Evolutionary conservation across 169 alveolate genomes (phyloP), one percentile per base, ranked within the genome.

Genomic region (Eimeria mitis): DNA sequence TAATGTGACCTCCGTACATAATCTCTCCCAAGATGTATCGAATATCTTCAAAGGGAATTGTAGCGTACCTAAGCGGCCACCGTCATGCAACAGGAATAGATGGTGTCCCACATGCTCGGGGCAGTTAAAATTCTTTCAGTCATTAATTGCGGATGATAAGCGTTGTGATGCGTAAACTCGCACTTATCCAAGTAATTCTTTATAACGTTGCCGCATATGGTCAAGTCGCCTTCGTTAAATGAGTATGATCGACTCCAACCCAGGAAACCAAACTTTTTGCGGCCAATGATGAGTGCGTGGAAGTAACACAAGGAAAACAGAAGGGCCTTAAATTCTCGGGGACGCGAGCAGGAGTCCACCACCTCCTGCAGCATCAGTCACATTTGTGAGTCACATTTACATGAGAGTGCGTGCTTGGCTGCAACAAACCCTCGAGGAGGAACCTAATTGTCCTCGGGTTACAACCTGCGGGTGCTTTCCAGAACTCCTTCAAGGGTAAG

Each of bases 1-100:
- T 99, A 95, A 99, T 99, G 95, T 99, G 99, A 44, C 99, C 99
- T 34, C 99, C 99, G 97, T 99, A 99, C 99, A 99, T 99, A 95
- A 99, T 99, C 97, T 99, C 99, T 54, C 99, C 99, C 96, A 98
- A 98, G 76, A 99, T 97, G 96, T 99, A 99, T 76, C 99, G 97
- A 54, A 99, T 98, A 97, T 99, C 99, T 89, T 98, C 99, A 98
- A 98, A 99, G 28, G 99, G 99, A 47, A 99, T 99, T 91, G 97
- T 97, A 44, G 98, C 99, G 88, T 99, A 98, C 78, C 97, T 96
- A 79, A 68, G 75, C 83, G 34, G 81, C 81, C 81, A 59, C 92
- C 47, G 37, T 54, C 34, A 49, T n/a, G 47, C 68, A 44, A 14
- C 42, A 25, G n/a, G 47, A 28, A 31, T 78, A 16, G 88, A 78